Percentiles rank a stretch among this genome's conserved stretches.
These are phyloP conservation scores for Corylus heterophylla DNA, from an alignment of 306 rosid species.

Conservation along the genomic window DNA sequence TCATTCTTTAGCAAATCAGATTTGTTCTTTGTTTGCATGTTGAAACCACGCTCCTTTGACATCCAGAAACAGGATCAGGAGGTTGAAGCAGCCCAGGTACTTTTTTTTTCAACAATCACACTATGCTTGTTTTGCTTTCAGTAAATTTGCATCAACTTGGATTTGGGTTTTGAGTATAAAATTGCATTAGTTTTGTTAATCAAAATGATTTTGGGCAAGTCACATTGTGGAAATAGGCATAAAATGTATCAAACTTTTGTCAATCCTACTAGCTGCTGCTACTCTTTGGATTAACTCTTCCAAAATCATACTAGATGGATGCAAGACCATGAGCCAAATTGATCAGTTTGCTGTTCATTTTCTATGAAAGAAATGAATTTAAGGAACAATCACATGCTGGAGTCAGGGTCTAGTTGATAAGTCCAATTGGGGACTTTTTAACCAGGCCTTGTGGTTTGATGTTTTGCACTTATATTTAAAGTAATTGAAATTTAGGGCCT, in stretches of 20 bases:
- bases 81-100: slow-evolving; percentile 79
- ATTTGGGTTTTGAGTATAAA: background rate
- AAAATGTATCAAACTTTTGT: background rate
- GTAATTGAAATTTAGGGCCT: too few relatives aligned
- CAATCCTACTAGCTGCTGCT: slow-evolving; percentile 4
- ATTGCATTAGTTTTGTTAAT: background rate
- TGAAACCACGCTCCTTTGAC: slow-evolving; percentile 57
- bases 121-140: background rate
- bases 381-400: too few relatives aligned
- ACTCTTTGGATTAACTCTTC: background rate
- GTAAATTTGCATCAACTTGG: background rate
- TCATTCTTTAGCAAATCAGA: slow-evolving; percentile 71
- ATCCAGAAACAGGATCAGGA: slow-evolving; percentile 63
- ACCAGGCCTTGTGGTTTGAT: too few relatives aligned
- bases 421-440: too few relatives aligned
- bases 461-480: too few relatives aligned
- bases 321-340: too few relatives aligned
- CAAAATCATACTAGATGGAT: background rate
- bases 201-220: background rate
- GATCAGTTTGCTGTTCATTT: too few relatives aligned
- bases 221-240: background rate
- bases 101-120: background rate
- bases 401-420: too few relatives aligned
- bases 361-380: too few relatives aligned
- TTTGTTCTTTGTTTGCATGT: slow-evolving; percentile 69